Evolutionary conservation across 805 yeast genomes (phyloP), one percentile per base, ranked within the genome.

Genomic region (Phaffomyces thermotolerans): DNA sequence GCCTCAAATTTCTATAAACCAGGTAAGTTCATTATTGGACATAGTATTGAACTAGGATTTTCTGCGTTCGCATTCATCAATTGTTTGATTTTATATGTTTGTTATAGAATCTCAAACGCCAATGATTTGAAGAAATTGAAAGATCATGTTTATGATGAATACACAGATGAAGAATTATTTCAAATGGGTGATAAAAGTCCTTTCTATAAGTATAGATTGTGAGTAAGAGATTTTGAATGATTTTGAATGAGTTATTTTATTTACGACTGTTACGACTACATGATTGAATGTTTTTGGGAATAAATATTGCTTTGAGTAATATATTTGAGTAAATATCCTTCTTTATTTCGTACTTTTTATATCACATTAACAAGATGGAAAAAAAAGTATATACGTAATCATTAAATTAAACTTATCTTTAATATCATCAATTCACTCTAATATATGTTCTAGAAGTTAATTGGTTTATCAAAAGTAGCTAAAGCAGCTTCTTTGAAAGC

Each of bases 401-500:
- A 35, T 39, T 35, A 43, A 25, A 29, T 27, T 17, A 32, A 32
- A 20, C 14, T 31, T n/a, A n/a, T 8, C n/a, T 23, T 39, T 14
- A 30, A 30, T 36, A 31, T 10, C 27, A 36, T n/a, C 24, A 37
- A 37, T 23, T 29, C 23, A 20, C n/a, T 25, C 10, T 14, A 34
- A 30, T 25, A 20, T 20, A 20, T 13, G 6, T 10, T 39, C 52
- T 78, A 86, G 56, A 80, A 83, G 79, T 91, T 90, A 68, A 91
- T 78, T 63, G 98, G 87, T 74, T 90, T 88, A 63, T 76, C 91
- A 65, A 80, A 89, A 42, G 96, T 84, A 50, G 95, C 84, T 75
- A 88, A 73, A 56, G 95, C 95, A 57, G 96, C 98, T 75, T 93
- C 99, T 74, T 91, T 91, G 78, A 91, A 85, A 18, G 98, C 98